phyloP scores from a whole-genome alignment of 495 filamentous ascomycete species.

The Sabuloglossum arenarium region DNA sequence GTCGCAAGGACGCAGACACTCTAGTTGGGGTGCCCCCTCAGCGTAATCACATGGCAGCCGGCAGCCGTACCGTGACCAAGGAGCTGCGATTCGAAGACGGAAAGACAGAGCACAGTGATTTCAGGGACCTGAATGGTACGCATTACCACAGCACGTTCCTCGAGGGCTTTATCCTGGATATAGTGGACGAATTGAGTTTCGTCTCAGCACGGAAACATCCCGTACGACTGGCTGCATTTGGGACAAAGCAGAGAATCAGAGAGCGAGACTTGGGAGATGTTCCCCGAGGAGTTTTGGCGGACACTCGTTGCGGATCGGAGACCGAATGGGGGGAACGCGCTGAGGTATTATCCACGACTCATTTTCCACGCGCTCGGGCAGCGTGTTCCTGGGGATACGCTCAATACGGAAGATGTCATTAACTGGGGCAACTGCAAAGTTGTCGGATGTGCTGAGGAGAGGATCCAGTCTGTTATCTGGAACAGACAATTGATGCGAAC shows the following conservation, averaged over 20 bases:
- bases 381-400: slow-evolving; percentile 11
- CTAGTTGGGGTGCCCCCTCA: slow-evolving; percentile 16
- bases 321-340: slow-evolving; percentile 15
- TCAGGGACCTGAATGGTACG: too few relatives aligned
- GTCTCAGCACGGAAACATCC: slow-evolving; percentile 10
- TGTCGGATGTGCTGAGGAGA: slow-evolving; percentile 18
- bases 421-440: slow-evolving; percentile 17
- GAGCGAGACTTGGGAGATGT: slow-evolving; percentile 4
- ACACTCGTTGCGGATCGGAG: slow-evolving; percentile 23
- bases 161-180: slow-evolving; percentile 18
- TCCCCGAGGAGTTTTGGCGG: slow-evolving; percentile 21
- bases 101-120: too few relatives aligned
- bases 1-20: slow-evolving; percentile 19
- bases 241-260: slow-evolving; percentile 1
- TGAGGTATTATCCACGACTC: slow-evolving; percentile 16
- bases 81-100: slow-evolving; percentile 14
- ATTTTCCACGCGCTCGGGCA: slow-evolving; percentile 9
- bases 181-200: slow-evolving; percentile 9
- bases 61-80: slow-evolving; percentile 12
- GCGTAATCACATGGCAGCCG: slow-evolving; percentile 15
- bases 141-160: slow-evolving; percentile 20
- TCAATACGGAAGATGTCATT: slow-evolving; percentile 20
- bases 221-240: slow-evolving; percentile 9
- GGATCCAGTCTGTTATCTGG: slow-evolving; percentile 23
- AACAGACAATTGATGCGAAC: slow-evolving; percentile 17